Evolutionary conservation across 2,329 filamentous ascomycete species (phyloP).

Genomic region (Colletotrichum brevisporum): DNA sequence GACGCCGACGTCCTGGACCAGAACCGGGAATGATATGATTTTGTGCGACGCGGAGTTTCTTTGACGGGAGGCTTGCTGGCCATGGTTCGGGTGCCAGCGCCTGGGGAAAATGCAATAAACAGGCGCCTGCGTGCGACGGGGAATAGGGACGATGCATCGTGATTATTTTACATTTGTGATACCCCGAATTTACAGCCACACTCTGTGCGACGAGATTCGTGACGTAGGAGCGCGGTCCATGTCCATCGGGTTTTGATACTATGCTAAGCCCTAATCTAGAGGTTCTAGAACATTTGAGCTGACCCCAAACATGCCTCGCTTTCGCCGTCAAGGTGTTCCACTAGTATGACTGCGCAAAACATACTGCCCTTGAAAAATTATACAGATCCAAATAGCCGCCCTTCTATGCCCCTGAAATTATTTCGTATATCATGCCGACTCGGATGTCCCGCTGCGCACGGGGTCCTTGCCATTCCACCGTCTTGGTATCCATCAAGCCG

Average conservation of each 20-base stretch:
- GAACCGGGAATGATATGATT: slow-evolving; percentile 2
- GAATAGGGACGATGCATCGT: slow-evolving; percentile 30
- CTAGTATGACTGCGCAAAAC: slow-evolving; percentile 1
- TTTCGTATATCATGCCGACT: slow-evolving; percentile 33
- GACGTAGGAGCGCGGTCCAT: slow-evolving; percentile 9
- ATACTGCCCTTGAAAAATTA: background rate
- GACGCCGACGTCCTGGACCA: slow-evolving; percentile 82
- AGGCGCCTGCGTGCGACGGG: slow-evolving; percentile 11
- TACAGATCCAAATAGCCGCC: slow-evolving; percentile 18
- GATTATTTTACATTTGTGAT: slow-evolving; percentile 34
- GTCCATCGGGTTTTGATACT: background rate
- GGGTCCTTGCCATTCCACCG: background rate
- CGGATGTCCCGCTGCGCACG: background rate
- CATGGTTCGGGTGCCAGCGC: slow-evolving; percentile 1
- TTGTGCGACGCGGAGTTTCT: slow-evolving; percentile 1
- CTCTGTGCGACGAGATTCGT: slow-evolving; percentile 23
- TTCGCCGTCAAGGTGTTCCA: slow-evolving; percentile 11
- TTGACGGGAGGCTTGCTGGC: background rate
- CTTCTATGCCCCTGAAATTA: slow-evolving; percentile 24
- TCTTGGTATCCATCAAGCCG: background rate
- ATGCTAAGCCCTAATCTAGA: slow-evolving; percentile 9
- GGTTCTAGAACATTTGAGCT: slow-evolving; percentile 18
- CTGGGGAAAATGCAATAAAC: background rate
- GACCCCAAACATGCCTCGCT: slow-evolving; percentile 9
- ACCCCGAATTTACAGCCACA: slow-evolving; percentile 38